A percentile compares a stretch with the other conserved stretches of the same genome.
These are phyloP conservation scores for Colletotrichum graminicola DNA, from an alignment of 2,329 filamentous ascomycete species.

Conservation along the genomic window DNA sequence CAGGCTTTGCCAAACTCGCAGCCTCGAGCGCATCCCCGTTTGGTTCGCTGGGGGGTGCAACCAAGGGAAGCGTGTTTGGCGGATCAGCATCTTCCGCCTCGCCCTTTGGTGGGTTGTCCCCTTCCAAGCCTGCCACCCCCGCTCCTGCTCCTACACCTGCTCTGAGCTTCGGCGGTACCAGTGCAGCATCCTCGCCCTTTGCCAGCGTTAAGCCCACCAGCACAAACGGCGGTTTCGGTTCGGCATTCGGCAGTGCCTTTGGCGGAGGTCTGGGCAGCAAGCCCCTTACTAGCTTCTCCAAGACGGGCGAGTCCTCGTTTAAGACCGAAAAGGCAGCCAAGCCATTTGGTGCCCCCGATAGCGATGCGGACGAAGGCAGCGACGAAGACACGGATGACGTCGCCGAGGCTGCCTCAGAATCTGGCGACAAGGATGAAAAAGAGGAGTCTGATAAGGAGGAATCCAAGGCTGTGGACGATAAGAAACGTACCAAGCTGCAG, in stretches of 20 bases:
- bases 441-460: conserved; percentile 68
- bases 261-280: conserved; percentile 57
- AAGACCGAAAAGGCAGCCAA: conserved; percentile 73
- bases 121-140: conserved; percentile 47
- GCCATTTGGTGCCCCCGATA: conserved; percentile 83
- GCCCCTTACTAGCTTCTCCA: conserved; percentile 76
- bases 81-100: conserved; percentile 43
- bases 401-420: conserved; percentile 52
- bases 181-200: conserved; percentile 59
- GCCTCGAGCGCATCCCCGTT: conserved; percentile 73
- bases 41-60: conserved; percentile 62
- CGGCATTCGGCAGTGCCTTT: conserved; percentile 59
- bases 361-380: conserved; percentile 68
- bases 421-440: conserved; percentile 60
- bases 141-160: conserved; percentile 55
- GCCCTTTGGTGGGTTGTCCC: conserved; percentile 50
- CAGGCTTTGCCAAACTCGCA: conserved; percentile 76
- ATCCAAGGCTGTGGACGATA: conserved; percentile 66
- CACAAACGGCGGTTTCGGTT: conserved; percentile 61
- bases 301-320: conserved; percentile 64
- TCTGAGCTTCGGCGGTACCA: conserved; percentile 61
- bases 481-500: conserved; percentile 75
- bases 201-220: conserved; percentile 55
- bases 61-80: conserved; percentile 64
- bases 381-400: conserved; percentile 54